phyloP scores from a whole-genome alignment of 2,329 filamentous ascomycete species.

The Colletotrichum sublineola region DNA sequence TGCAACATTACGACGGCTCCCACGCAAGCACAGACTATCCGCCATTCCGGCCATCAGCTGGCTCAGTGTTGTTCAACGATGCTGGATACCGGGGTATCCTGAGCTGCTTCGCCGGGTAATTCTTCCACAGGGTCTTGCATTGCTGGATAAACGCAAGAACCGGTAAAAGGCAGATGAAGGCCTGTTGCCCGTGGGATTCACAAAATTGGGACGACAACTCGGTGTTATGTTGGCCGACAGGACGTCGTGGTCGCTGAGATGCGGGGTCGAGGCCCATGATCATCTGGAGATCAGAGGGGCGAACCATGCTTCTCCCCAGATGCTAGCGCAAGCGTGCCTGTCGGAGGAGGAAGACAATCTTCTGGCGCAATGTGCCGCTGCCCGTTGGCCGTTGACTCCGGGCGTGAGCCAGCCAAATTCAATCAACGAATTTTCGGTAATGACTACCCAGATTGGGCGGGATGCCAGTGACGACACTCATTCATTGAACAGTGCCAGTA shows the following conservation, averaged over 20 bases:
- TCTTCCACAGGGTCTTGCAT: not conserved
- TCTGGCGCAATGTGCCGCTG: not conserved
- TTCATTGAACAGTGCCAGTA: not conserved
- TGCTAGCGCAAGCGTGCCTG: constrained; percentile 25
- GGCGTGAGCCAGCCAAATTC: not conserved
- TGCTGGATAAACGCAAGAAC: not conserved
- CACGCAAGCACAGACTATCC: not conserved
- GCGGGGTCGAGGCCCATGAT: constrained; percentile 24
- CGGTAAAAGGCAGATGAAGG: not conserved
- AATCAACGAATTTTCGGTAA: not conserved
- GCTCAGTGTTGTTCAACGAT: not conserved
- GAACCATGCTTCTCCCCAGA: constrained; percentile 7
- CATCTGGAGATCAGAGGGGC: constrained; percentile 36
- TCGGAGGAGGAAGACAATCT: constrained; percentile 3
- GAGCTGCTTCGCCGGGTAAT: not conserved
- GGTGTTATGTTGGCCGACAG: constrained; percentile 30
- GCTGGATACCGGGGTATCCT: constrained; percentile 23
- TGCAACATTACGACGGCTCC: constrained; percentile 10
- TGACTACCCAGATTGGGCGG: not conserved
- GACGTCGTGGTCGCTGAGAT: constrained; percentile 11
- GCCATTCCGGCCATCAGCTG: constrained; percentile 37
- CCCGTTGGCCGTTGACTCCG: not conserved
- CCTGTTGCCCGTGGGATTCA: not conserved
- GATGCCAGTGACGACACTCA: not conserved
- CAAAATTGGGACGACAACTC: not conserved